Base-by-base conservation (phyloP, 148 eudicot genomes). In the Rheum nobile region DNA sequence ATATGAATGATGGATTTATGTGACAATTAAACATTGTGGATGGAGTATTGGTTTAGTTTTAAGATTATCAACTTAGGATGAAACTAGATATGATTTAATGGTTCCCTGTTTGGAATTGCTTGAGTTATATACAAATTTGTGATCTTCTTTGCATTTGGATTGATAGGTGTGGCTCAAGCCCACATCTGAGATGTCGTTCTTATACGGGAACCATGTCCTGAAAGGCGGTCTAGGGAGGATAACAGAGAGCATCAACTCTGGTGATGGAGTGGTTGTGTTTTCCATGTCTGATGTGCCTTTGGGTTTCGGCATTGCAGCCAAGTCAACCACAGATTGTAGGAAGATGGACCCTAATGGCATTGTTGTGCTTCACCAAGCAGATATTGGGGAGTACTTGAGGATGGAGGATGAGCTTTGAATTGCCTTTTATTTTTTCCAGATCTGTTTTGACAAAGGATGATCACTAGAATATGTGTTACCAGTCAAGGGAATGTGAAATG, bases 181-280 rank as follows among this genome's bases (percentile, higher is more conserved):
- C 39, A 89, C 90, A 0, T 86, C 96, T 0, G 97, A 94, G 80
- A 88, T 89, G 96, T 84, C 91, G n/a, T 91, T 94, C 75, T 65
- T 91, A 84, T 91, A 94, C 71, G 98, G 98, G 0, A 94, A 94
- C 55, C 82, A 90, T 24, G 91, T 94, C 16, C 73, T 94, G 86
- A 94, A 94, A 77, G 96, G 94, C 1, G 95, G 96, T 67, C 67
- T 94, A 21, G 98, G 98, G 29, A 80, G 98, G 85, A 91, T 94
- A 71, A 94, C 98, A 4, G 98, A 94, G 88, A 88, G 82, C 72
- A 89, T 91, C 50, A 78, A 67, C 67, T 73, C 83, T 7, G 84
- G 86, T 8, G 97, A 94, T 81, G 98, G 98, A 19, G 87, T 94
- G 4, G 98, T 91, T 38, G 93, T 94, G 29, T 91, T 79, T 75